Evolutionary conservation across 2,329 filamentous ascomycete species (phyloP), one percentile per base, ranked within the genome.

Genomic region (Colletotrichum truncatum): DNA sequence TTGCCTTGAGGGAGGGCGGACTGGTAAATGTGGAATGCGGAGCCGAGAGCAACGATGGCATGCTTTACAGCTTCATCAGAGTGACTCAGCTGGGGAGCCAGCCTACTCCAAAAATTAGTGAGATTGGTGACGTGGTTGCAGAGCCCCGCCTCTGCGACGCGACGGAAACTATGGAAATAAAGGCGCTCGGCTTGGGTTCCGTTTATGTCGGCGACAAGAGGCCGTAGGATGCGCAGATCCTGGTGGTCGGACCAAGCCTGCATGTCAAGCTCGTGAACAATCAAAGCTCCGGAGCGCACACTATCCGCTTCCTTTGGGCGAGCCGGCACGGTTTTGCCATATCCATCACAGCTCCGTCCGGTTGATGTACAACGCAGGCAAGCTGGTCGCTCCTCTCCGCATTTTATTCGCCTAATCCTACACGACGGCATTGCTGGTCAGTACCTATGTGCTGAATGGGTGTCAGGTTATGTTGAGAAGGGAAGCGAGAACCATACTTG

Each of bases 401-500:
- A 79, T 59, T 77, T 78, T 10, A 78, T 72, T 21, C 75, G 71
- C 58, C 77, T 72, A 34, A 77, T 79, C 69, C 76, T 77, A 32
- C 4, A 41, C 52, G 43, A 46, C 7, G 11, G 34, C 30, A 32
- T 65, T 43, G 59, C 48, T 51, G 49, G 45, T 39, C 18, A 49
- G 14, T 21, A 30, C 11, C 3, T 8, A 28, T 11, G 23, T 21
- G 14, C n/a, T 14, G 18, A 25, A 28, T 9, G 23, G 16, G 8
- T 28, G 23, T 48, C 7, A 28, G 14, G 12, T 14, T 10, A 48
- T n/a, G n/a, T n/a, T n/a, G n/a, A n/a, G n/a, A n/a, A n/a, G n/a
- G n/a, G n/a, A n/a, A n/a, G n/a, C n/a, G 11, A 48, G 14, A 16
- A 32, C 70, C 71, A 72, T 68, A 76, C 71, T 76, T 75, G 72